Percentiles rank a stretch among this genome's conserved stretches.
These are phyloP conservation scores for Paraphaeosphaeria minitans DNA, from an alignment of 2,329 filamentous ascomycete species.

Conservation along the genomic window DNA sequence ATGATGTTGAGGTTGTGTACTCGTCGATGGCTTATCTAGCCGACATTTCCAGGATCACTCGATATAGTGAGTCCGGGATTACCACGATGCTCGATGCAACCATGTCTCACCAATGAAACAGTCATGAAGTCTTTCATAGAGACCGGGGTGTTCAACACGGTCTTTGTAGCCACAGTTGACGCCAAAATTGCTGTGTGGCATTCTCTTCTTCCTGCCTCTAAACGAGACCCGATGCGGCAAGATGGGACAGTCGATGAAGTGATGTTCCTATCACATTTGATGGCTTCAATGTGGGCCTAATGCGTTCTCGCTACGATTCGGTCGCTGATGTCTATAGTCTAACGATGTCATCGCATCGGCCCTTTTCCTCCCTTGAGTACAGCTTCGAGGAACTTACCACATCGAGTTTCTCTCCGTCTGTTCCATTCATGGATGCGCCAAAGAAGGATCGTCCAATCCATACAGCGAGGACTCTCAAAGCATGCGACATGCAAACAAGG, in stretches of 20 bases:
- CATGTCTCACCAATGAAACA: constrained; percentile 5
- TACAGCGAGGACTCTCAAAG: constrained; percentile 77
- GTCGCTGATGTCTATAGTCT: constrained; percentile 22
- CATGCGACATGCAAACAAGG: constrained; percentile 76
- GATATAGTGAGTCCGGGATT: constrained; percentile 56
- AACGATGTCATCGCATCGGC: constrained; percentile 47
- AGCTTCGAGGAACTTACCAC: constrained; percentile 37
- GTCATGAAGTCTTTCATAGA: constrained; percentile 56
- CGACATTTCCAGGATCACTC: constrained; percentile 71
- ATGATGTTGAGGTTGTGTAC: constrained; percentile 70
- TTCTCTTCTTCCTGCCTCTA: constrained; percentile 74
- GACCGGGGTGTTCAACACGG: constrained; percentile 28
- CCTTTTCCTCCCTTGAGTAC: constrained; percentile 43
- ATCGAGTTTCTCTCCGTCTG: constrained; percentile 66
- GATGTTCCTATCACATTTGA: constrained; percentile 88
- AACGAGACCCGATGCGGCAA: constrained; percentile 69
- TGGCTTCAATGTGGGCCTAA: constrained; percentile 57
- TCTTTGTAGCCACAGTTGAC: constrained; percentile 71
- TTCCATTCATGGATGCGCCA: constrained; percentile 54
- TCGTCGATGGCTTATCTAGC: constrained; percentile 85
- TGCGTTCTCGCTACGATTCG: background rate
- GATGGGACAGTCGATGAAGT: constrained; percentile 80
- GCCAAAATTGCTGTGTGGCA: constrained; percentile 73
- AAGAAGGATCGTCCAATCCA: constrained; percentile 57
- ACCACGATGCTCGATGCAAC: background rate